phyloP scores from a whole-genome alignment of 169 alveolate genomes.

The Babesia gibsoni region DNA sequence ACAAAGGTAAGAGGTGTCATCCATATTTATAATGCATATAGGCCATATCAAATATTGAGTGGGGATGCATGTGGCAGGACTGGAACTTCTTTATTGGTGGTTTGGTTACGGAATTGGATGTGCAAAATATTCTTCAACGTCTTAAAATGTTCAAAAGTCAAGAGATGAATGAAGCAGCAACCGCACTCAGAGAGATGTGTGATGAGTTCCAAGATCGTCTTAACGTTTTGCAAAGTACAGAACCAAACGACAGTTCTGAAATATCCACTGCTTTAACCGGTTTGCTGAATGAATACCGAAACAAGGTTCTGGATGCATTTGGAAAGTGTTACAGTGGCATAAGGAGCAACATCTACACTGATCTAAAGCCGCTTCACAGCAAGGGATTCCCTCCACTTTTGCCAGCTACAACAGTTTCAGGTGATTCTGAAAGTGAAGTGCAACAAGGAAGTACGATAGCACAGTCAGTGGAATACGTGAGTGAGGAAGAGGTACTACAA shows the following conservation, averaged over 20 bases:
- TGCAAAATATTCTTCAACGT: background rate
- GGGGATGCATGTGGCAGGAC: slow-evolving; percentile 59
- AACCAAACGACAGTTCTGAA: background rate
- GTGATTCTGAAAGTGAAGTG: background rate
- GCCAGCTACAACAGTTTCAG: background rate
- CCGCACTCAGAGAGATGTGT: background rate
- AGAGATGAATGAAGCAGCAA: background rate
- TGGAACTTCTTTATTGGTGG: slow-evolving; percentile 51
- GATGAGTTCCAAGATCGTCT: background rate
- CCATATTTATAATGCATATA: background rate
- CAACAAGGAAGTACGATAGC: background rate
- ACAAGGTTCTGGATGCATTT: slow-evolving; percentile 1
- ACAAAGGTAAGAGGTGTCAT: slow-evolving; percentile 13
- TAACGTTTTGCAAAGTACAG: background rate
- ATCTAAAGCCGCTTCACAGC: background rate
- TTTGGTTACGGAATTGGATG: slow-evolving; percentile 24
- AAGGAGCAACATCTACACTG: slow-evolving; percentile 11
- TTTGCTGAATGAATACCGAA: background rate
- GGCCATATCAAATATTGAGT: slow-evolving; percentile 26
- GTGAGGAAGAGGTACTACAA: background rate
- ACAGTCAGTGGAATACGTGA: background rate
- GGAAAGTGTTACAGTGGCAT: background rate
- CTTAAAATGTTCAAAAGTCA: background rate
- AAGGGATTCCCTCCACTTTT: slow-evolving; percentile 12
- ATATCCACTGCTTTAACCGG: background rate